Conservation (phyloP, 140 eudicot species). For the Senecio squalidus region DNA sequence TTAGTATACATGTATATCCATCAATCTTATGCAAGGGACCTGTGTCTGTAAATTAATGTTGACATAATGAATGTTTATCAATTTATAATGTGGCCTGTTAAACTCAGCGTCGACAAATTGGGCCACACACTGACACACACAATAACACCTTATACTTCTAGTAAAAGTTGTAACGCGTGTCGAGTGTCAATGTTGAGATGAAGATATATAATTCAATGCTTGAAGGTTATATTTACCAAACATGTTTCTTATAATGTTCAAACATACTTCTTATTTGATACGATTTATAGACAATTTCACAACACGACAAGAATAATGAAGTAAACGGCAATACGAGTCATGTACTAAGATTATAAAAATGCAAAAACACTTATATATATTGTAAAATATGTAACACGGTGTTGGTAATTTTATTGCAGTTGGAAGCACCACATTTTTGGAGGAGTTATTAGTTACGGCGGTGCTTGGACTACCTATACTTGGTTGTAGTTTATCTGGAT, state of each 20-base stretch:
- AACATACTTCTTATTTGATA: slow-evolving; percentile 8
- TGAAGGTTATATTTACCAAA: slow-evolving; percentile 7
- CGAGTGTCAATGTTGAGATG: not conserved
- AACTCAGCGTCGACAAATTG: too few species aligned
- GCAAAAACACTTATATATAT: not conserved
- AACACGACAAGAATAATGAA: slow-evolving; percentile 2
- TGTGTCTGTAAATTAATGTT: too few species aligned
- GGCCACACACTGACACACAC: not conserved
- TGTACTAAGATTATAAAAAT: not conserved
- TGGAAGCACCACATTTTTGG: slow-evolving; percentile 66
- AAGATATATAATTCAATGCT: slow-evolving; percentile 11
- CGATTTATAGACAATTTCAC: not conserved
- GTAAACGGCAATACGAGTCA: not conserved
- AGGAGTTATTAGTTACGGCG: slow-evolving; percentile 51
- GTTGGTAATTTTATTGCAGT: slow-evolving; percentile 39
- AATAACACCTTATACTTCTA: not conserved
- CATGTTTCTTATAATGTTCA: not conserved
- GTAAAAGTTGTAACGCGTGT: not conserved
- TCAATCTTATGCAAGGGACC: too few species aligned
- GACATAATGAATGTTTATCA: too few species aligned
- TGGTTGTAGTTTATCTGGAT: slow-evolving; percentile 48
- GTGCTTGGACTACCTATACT: slow-evolving; percentile 47
- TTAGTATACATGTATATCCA: too few species aligned
- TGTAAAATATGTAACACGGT: not conserved
- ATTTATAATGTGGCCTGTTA: too few species aligned